Evolutionary conservation across 495 filamentous ascomycete genomes (phyloP), one percentile per base, ranked within the genome.

Genomic region (Penicillium riverlandense): DNA sequence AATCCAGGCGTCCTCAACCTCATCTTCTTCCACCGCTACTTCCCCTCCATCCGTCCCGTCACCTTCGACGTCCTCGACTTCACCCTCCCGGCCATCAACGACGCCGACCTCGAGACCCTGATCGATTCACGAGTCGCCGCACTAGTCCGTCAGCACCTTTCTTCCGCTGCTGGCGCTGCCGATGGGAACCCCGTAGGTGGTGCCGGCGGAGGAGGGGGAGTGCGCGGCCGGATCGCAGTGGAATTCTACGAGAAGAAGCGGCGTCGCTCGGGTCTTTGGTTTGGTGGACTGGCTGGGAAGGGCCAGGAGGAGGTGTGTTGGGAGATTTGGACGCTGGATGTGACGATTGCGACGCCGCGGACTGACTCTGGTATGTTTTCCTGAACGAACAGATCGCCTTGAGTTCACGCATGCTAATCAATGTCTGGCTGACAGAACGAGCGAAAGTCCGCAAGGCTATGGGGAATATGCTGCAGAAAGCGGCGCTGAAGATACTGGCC

Each of bases 21-120:
- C 34, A 95, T 98, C 60, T 98, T 97, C 82, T 98, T 98, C 74
- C 90, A 97, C 67, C 87, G 92, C 48, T 95, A 89, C 75, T 97
- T 98, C 71, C 86, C 86, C 44, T 81, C 86, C 28, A 76, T 96
- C 43, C 70, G 79, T 11, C 92, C 92, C n/a, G 76, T 78, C 37
- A 88, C 87, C 36, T 82, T 88, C 59, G 92, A 98, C 57, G 79
- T 97, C 36, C 80, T 97, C 43, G 92, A 95, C 57, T 76, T 96
- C 42, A 95, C 90, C 27, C 78, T 97, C 7, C 88, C 94, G 29
- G 81, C 84, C 48, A 83, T 98, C 53, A 83, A 90, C 48, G 91
- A 98, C 55, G 69, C 65, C 29, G 88, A 96, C 55, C 83, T 98
- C 29, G 89, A 95, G 58, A 90, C 88, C 2, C 73, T 95, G 47